Evolutionary conservation across 176 grass and related monocot species (phyloP).

Genomic region (Pontederia crassipes): DNA sequence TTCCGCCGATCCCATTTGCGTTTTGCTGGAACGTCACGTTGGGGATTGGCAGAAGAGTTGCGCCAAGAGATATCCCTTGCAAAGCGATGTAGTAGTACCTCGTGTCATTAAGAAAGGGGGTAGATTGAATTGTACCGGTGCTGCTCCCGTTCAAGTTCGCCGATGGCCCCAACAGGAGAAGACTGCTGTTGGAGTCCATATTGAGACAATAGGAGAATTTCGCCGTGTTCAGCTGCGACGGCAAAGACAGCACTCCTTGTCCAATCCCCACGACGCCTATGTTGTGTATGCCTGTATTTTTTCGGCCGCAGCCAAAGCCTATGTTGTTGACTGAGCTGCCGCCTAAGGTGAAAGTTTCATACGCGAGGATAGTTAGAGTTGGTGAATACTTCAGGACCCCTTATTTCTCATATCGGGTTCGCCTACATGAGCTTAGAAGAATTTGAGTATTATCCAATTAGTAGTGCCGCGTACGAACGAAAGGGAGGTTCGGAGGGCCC

Average conservation of each 20-base stretch:
- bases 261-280: slow-evolving; percentile 12
- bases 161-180: slow-evolving; percentile 36
- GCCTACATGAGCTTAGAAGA: too few relatives aligned
- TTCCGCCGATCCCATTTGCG: slow-evolving; percentile 21
- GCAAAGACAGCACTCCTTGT: slow-evolving; percentile 21
- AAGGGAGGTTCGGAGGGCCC: too few relatives aligned
- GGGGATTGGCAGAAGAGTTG: background rate
- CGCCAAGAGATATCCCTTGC: slow-evolving; percentile 40
- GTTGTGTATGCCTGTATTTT: slow-evolving; percentile 23
- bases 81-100: slow-evolving; percentile 53
- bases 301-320: slow-evolving; percentile 45
- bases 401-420: too few relatives aligned
- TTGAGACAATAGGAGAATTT: slow-evolving; percentile 57
- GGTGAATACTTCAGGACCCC: too few relatives aligned
- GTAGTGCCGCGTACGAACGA: too few relatives aligned
- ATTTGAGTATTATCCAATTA: too few relatives aligned
- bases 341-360: slow-evolving; percentile 21
- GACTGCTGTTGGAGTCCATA: slow-evolving; percentile 17
- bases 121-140: slow-evolving; percentile 25
- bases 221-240: slow-evolving; percentile 33
- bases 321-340: slow-evolving; percentile 6
- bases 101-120: slow-evolving; percentile 26
- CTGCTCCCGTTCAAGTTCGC: slow-evolving; percentile 21
- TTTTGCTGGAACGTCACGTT: slow-evolving; percentile 24
- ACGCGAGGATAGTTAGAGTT: background rate